Conservation (phyloP, 805 yeast species). For the Sugiyamaella chiloensis region DNA sequence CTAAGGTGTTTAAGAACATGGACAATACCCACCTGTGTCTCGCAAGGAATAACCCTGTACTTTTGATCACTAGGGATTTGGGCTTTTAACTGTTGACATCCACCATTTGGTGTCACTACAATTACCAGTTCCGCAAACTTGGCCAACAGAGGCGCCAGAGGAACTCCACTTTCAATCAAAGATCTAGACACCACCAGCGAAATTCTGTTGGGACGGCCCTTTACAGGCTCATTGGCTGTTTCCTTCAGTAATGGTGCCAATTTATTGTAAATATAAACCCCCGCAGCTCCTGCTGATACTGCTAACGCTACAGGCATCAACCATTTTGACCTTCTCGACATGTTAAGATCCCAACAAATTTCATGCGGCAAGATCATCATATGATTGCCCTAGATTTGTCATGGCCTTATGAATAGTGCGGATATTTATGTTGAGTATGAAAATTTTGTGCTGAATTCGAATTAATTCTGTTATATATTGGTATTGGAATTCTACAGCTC, state of each 20-base stretch:
- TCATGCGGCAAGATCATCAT: constrained; percentile 2
- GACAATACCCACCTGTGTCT: constrained; percentile 48
- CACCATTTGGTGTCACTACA: constrained; percentile 28
- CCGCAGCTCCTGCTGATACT: constrained; percentile 9
- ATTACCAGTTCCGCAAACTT: constrained; percentile 31
- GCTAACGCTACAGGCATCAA: constrained; percentile 11
- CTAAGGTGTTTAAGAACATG: constrained; percentile 53
- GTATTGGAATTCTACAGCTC: too few species aligned
- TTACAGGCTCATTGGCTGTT: neutral
- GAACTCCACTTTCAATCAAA: constrained; percentile 20
- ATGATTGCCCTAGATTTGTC: too few species aligned
- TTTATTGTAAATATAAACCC: constrained; percentile 7
- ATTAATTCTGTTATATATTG: too few species aligned
- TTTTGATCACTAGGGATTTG: constrained; percentile 25
- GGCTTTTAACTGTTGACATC: constrained; percentile 17
- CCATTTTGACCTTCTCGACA: constrained; percentile 1
- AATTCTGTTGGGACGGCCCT: constrained; percentile 6
- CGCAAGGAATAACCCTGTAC: constrained; percentile 44
- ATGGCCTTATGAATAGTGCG: too few species aligned
- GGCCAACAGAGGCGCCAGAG: constrained; percentile 19
- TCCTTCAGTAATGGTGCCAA: neutral
- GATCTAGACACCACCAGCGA: constrained; percentile 19
- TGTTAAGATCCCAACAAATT: constrained; percentile 5
- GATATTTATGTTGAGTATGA: too few species aligned
- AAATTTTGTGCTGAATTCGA: too few species aligned